Evolutionary conservation across 2,329 filamentous ascomycete species (phyloP).

Genomic region (Epichloe hybrida): DNA sequence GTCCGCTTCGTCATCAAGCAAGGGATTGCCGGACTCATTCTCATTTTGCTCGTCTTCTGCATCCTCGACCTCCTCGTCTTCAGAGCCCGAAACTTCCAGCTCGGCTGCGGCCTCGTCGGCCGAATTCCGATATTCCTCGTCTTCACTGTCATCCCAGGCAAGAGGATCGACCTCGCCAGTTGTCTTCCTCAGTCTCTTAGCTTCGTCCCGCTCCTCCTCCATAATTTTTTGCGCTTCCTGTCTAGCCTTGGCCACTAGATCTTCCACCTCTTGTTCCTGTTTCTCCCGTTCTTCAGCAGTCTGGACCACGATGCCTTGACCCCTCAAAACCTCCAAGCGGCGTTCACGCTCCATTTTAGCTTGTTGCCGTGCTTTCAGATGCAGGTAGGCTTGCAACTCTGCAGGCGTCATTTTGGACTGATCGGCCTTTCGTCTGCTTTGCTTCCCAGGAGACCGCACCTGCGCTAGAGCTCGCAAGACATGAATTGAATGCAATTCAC

Average conservation of each 20-base stretch:
- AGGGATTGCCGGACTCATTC: slow-evolving; percentile 10
- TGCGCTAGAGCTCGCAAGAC: slow-evolving; percentile 63
- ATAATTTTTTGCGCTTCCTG: slow-evolving; percentile 63
- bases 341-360: slow-evolving; percentile 65
- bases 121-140: slow-evolving; percentile 34
- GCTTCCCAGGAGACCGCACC: slow-evolving; percentile 48
- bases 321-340: slow-evolving; percentile 60
- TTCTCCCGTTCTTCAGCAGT: slow-evolving; percentile 77
- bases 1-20: slow-evolving; percentile 28
- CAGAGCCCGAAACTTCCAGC: slow-evolving; percentile 32
- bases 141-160: slow-evolving; percentile 43
- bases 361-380: slow-evolving; percentile 64
- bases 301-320: slow-evolving; percentile 68
- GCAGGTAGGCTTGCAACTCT: slow-evolving; percentile 55
- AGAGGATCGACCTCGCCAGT: slow-evolving; percentile 34
- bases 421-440: slow-evolving; percentile 27
- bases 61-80: slow-evolving; percentile 23
- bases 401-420: slow-evolving; percentile 49
- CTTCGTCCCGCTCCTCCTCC: slow-evolving; percentile 59
- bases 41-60: slow-evolving; percentile 23
- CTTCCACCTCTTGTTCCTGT: slow-evolving; percentile 72
- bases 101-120: slow-evolving; percentile 24
- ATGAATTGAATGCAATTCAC: slow-evolving; percentile 50
- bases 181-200: slow-evolving; percentile 47
- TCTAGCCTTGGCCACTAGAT: slow-evolving; percentile 74